These are phyloP conservation scores for Chytriomyces confervae DNA, from an alignment of 192 early-diverging fungal genomes.

Conservation along the genomic window DNA sequence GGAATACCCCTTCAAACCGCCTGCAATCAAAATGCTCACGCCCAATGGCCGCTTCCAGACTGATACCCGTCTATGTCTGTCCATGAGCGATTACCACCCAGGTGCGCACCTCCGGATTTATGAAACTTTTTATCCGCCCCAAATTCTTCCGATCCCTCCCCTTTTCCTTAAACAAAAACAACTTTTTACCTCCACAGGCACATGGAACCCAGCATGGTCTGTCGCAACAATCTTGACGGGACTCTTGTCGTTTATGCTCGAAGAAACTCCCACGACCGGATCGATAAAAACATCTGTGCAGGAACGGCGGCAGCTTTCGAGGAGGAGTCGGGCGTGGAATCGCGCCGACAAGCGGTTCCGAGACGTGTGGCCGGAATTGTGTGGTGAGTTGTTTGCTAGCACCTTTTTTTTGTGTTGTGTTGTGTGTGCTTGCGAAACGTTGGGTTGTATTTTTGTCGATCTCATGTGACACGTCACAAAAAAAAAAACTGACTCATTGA, in stretches of 20 bases:
- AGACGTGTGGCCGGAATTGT: constrained; percentile 18
- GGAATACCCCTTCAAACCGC: constrained; percentile 46
- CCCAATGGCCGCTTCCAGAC: constrained; percentile 86
- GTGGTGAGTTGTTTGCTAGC: background rate
- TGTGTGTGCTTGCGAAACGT: background rate
- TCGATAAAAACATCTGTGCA: constrained; percentile 79
- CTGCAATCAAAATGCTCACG: constrained; percentile 62
- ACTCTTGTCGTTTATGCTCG: constrained; percentile 93
- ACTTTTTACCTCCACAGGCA: constrained; percentile 34
- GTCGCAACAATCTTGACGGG: constrained; percentile 97
- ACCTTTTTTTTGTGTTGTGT: background rate
- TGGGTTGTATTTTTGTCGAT: background rate
- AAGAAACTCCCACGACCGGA: constrained; percentile 90
- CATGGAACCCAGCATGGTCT: constrained; percentile 98
- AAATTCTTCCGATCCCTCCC: background rate
- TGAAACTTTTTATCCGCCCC: constrained; percentile 1
- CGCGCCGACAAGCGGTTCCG: constrained; percentile 71
- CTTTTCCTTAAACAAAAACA: too few species aligned
- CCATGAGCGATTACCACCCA: constrained; percentile 91
- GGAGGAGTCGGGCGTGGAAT: constrained; percentile 82
- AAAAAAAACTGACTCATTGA: constrained; percentile 40
- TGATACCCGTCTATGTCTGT: constrained; percentile 90
- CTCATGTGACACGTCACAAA: background rate
- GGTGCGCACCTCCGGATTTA: background rate
- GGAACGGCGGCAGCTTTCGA: constrained; percentile 81